Evolutionary conservation across 208 protist species (phyloP), one percentile per base, ranked within the genome.

Genomic region (Acanthamoeba sp.): DNA sequence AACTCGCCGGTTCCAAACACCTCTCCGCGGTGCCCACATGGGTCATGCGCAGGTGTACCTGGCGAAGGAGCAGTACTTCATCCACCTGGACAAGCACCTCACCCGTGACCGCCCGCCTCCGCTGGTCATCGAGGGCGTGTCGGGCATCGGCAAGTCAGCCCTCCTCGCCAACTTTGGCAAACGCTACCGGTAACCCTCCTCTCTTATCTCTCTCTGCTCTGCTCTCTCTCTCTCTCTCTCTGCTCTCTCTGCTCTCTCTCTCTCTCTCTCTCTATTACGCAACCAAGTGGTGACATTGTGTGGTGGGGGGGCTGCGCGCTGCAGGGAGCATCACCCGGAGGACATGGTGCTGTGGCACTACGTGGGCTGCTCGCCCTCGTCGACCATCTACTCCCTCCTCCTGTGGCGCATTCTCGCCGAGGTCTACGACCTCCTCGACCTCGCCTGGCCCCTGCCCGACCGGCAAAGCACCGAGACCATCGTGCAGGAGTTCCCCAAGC

Each of bases 301-400:
- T 82, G 14, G 48, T 27, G 45, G 45, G 20, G 52, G 45, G 12
- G 55, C 16, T 90, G 16, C 20, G 45, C 57, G 18, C 20, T 22
- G 94, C 76, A 87, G 71, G 50, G 89, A 96, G 27, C 95, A 96
- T 45, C 95, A 96, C 52, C 95, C 95, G 34, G 95, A 96, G 50
- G 94, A 96, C 50, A 59, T 96, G 3, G 2, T 95, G 5, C 29
- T 93, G 22, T 78, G 59, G 38, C 89, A 78, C 32, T 85, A 45
- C 40, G 34, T 88, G 5, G 89, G 71, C 29, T 94, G 71, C 24
- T 95, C 94, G 1, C 91, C 95, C 57, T 89, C 45, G 40, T 96
- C 95, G 9, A 94, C 94, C 32, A 59, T 94, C n/a, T 78, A 95
- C 29, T 34, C 94, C 16, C 14, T 27, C 34, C 29, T 76, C 36